These are phyloP conservation scores for Colletotrichum sp. DNA, from an alignment of 2,329 filamentous ascomycete species.

Conservation along the genomic window DNA sequence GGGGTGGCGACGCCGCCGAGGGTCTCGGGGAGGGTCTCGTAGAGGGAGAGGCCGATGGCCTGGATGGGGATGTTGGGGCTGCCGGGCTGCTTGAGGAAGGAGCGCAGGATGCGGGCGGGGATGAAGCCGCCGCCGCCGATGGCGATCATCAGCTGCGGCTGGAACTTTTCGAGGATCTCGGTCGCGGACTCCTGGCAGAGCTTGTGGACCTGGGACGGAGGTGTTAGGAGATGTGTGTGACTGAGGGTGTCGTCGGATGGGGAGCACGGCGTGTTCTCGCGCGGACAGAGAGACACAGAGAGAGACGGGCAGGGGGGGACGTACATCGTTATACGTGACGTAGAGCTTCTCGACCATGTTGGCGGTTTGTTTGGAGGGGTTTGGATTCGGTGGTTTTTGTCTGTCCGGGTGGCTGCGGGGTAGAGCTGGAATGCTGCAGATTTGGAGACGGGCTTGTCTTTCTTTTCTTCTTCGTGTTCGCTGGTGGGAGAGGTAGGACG, in stretches of 20 bases:
- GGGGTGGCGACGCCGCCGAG: slow-evolving; percentile 54
- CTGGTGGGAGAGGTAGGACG: not conserved
- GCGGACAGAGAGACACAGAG: not conserved
- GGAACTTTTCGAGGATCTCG: slow-evolving; percentile 82
- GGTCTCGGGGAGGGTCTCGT: slow-evolving; percentile 76
- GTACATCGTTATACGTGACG: slow-evolving; percentile 90
- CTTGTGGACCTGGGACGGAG: slow-evolving; percentile 80
- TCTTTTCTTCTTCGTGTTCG: not conserved
- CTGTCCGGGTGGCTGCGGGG: slow-evolving; percentile 11
- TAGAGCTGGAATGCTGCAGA: slow-evolving; percentile 11
- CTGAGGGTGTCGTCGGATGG: not conserved
- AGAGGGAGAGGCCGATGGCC: slow-evolving; percentile 96
- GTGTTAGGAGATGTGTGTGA: not conserved
- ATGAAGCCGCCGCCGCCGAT: slow-evolving; percentile 98
- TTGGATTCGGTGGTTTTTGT: not conserved
- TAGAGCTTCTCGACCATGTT: slow-evolving; percentile 87
- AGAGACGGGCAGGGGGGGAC: slow-evolving; percentile 30
- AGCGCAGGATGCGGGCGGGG: slow-evolving; percentile 93
- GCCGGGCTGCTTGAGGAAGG: slow-evolving; percentile 90
- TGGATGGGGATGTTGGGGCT: slow-evolving; percentile 97
- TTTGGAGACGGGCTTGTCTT: slow-evolving; percentile 7
- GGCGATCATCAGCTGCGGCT: slow-evolving; percentile 96
- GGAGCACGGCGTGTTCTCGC: not conserved
- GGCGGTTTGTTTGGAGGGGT: slow-evolving; percentile 24
- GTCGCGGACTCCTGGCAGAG: slow-evolving; percentile 88